Percentiles rank a stretch among this genome's conserved stretches.
Evolutionary conservation across 345 rosid species (phyloP).

Genomic region (Aurinia saxatilis): DNA sequence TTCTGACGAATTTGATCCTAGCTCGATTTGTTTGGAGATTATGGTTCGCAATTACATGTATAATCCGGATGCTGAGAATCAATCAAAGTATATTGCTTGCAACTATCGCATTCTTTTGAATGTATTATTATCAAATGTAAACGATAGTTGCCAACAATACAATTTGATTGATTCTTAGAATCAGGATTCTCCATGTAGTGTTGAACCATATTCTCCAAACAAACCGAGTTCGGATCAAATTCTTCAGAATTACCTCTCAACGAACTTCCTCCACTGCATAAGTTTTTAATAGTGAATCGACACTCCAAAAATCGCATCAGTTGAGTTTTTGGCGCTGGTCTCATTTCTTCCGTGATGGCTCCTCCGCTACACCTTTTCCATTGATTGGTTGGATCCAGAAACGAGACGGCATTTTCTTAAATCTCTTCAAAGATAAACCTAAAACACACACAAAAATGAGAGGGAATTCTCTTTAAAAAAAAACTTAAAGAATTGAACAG

Average conservation of each 20-base stretch:
- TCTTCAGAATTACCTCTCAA: background rate
- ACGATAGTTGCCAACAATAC: background rate
- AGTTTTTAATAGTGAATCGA: background rate
- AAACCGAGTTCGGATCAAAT: background rate
- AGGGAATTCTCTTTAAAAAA: background rate
- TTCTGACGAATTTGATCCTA: background rate
- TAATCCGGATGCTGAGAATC: too few species aligned
- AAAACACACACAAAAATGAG: background rate
- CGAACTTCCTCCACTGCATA: background rate
- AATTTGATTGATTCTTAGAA: background rate
- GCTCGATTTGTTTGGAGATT: background rate
- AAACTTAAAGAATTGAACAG: background rate
- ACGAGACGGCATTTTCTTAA: background rate
- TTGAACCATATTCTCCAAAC: background rate
- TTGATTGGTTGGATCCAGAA: background rate
- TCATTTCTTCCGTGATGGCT: background rate
- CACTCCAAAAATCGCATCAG: background rate
- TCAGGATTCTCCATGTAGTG: constrained; percentile 4
- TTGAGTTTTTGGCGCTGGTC: background rate
- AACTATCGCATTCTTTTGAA: too few species aligned
- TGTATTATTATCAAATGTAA: too few species aligned
- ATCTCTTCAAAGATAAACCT: background rate
- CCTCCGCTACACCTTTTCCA: background rate
- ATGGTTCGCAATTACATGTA: background rate
- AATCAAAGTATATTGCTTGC: background rate